Base-by-base conservation (phyloP, 495 filamentous ascomycete genomes). In the Podospora anserina region DNA sequence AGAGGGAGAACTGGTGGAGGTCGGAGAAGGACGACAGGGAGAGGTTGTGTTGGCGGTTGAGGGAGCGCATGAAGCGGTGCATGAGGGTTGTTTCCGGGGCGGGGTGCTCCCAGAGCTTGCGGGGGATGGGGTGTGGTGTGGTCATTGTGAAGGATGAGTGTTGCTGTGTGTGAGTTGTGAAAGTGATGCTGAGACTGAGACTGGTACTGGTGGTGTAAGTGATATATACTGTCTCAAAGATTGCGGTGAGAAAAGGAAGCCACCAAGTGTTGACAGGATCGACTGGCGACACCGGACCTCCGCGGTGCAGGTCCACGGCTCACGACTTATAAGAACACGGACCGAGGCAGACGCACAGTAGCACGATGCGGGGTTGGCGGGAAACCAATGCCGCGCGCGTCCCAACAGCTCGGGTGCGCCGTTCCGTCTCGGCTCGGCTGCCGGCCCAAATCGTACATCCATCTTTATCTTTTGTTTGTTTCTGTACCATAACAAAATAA, bases 1-100 rank as follows among this genome's bases (percentile, higher is more conserved):
- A 77, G 55, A 89, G 78, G 34, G 90, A 91, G 78, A 82, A 92
- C 54, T 82, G 73, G 71, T 90, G 87, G 7, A 94, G 80, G 15
- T 90, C 88, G 69, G 84, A 76, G 76, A 88, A 93, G 5, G 83
- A 49, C 5, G 7, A 13, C 6, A 49, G 39, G 39, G 39, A 49
- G 39, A 49, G 13, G 39, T 11, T 2, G 39, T 82, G 64, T 63
- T 82, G 81, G 23, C 71, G 65, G 70, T 88, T 88, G 58, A 86
- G 62, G 30, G 74, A 61, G 66, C 83, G 78, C 78, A 86, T 82
- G 60, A 88, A 83, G 53, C 71, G 71, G 70, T 82, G 83, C 80
- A 88, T 83, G 53, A 74, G 70, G 1, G 86, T 87, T 68, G 74
- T 79, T 68, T 86, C 64, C 15, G 85, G 86, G 70, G 83, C 71